Evolutionary conservation across 371 early-diverging fungal species (phyloP).

Genomic region (Mucor mucedo): DNA sequence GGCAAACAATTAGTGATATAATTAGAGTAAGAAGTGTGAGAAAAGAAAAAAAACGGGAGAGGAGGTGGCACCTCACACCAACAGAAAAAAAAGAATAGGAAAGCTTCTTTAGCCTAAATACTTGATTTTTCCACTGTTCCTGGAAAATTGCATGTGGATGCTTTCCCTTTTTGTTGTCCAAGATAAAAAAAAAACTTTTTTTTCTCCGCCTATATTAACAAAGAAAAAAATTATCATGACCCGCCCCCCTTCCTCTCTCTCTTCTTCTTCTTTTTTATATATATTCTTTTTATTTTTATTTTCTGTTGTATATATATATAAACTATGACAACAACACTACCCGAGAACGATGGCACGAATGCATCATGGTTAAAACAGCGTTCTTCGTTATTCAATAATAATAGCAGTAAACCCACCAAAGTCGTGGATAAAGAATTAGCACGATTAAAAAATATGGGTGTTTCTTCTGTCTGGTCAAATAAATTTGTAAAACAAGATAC

Average conservation of each 20-base stretch:
- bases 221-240: not conserved
- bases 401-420: slow-evolving; percentile 7
- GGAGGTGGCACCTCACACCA: slow-evolving; percentile 3
- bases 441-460: slow-evolving; percentile 30
- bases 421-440: slow-evolving; percentile 34
- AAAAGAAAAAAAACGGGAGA: slow-evolving; percentile 11
- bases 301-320: not conserved
- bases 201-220: slow-evolving; percentile 17
- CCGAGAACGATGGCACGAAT: not conserved
- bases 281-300: slow-evolving; percentile 5
- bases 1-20: slow-evolving; percentile 41
- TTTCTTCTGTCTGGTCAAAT: slow-evolving; percentile 34
- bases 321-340: not conserved
- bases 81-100: not conserved
- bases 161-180: slow-evolving; percentile 19
- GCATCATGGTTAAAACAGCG: slow-evolving; percentile 29
- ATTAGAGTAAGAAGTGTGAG: slow-evolving; percentile 29
- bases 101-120: too few species aligned
- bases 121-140: slow-evolving; percentile 8
- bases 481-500: slow-evolving; percentile 37
- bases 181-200: slow-evolving; percentile 1
- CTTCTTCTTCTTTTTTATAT: too few species aligned
- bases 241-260: not conserved
- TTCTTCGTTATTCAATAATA: slow-evolving; percentile 19
- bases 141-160: slow-evolving; percentile 23